Base-by-base conservation (phyloP, 1,139 yeast genomes). In the Pichia sp. region DNA sequence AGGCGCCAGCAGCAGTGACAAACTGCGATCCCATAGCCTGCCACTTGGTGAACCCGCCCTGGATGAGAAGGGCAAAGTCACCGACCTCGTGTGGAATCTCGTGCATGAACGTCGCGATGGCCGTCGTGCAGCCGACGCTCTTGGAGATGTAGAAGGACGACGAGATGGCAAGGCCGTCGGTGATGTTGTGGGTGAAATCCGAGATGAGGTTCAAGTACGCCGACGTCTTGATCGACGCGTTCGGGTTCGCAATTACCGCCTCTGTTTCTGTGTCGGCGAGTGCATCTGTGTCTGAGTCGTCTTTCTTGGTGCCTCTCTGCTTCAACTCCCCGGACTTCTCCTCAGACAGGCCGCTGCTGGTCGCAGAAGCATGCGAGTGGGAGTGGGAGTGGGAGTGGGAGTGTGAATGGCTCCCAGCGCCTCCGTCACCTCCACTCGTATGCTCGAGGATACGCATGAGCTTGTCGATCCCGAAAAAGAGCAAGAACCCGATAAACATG, bases 41-140 rank as follows among this genome's bases (percentile, higher is more conserved):
- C 66, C 78, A 68, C 66, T 81, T 81, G 36, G 85, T 73, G 61
- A 82, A 78, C 0, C 90, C 90, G 29, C 84, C 84, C 61, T 83
- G 83, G 54, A 84, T 74, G 57, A 84, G 70, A 41, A 85, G 70
- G 0, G 89, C 89, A 69, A 83, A 84, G 64, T 85, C 92, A 51
- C 90, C 89, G 55, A 85, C 78, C 63, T 84, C 88, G 64, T 85
- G 91, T 9, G 92, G 92, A 50, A 85, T 78, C 67, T 85, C 91
- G 66, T 85, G 92, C 69, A 83, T 77, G 60, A 84, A 76, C 41
- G 85, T 83, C 1, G 89, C 87, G 38, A 84, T 70, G 36, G 85
- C 78, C 1, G 89, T 83, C 5, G 85, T 76, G 27, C 84, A 79
- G 1, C 91, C 91, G 16, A 79, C 81, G 49, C 69, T 71, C 53